phyloP scores from a whole-genome alignment of 805 yeast species.

The Helenozyma rhizophorensis region DNA sequence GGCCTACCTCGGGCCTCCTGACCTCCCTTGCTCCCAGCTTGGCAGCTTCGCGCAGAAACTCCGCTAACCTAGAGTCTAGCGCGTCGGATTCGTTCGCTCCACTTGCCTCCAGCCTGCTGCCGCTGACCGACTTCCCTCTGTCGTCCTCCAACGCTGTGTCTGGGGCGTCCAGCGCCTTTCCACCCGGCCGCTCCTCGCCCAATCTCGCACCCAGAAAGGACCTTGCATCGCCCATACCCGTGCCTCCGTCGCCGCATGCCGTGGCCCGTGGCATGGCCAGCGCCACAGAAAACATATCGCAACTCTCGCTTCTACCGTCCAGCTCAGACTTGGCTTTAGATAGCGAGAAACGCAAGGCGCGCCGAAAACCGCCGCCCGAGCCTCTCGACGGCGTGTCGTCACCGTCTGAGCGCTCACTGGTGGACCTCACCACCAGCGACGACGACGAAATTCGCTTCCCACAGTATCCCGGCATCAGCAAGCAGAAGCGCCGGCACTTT shows the following conservation, averaged over 20 bases:
- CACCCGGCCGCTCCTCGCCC: too few species aligned
- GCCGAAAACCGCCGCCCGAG: constrained; percentile 12
- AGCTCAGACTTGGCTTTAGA: constrained; percentile 11
- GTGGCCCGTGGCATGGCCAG: constrained; percentile 22
- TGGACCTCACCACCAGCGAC: constrained; percentile 3
- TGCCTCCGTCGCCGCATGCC: constrained; percentile 28
- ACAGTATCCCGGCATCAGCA: constrained; percentile 28
- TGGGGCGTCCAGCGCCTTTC: too few species aligned
- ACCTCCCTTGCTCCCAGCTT: too few species aligned
- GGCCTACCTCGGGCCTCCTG: too few species aligned
- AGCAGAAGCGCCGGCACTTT: constrained; percentile 6
- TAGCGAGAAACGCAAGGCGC: constrained; percentile 6
- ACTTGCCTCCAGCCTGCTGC: too few species aligned
- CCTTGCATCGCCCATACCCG: constrained; percentile 20
- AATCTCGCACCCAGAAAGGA: constrained; percentile 1
- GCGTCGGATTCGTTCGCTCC: too few species aligned
- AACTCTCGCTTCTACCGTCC: constrained; percentile 11
- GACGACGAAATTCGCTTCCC: constrained; percentile 22
- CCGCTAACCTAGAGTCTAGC: too few species aligned
- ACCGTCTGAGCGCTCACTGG: not conserved
- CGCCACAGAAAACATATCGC: constrained; percentile 16
- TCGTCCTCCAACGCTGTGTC: too few species aligned
- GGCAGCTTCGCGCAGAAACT: too few species aligned
- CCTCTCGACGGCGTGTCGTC: not conserved
- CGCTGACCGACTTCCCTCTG: too few species aligned